phyloP scores from a whole-genome alignment of 2,329 filamentous ascomycete species.

The Lasiodiplodia sp. region DNA sequence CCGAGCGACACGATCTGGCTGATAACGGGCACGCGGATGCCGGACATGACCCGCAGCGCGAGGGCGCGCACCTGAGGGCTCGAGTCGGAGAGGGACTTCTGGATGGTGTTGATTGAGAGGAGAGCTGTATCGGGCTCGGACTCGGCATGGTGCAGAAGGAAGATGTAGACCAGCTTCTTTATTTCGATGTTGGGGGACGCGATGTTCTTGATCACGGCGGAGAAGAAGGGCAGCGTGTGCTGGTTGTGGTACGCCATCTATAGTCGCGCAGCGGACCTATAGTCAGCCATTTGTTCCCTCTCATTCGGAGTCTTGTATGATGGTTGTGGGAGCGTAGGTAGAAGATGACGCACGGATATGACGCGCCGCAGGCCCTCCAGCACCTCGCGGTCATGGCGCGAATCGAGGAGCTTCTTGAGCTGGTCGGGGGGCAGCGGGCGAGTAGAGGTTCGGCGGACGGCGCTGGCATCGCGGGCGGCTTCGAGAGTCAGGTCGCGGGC shows the following conservation, averaged over 20 bases:
- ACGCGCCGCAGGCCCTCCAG: slow-evolving; percentile 90
- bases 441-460: slow-evolving; percentile 61
- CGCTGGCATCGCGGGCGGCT: slow-evolving; percentile 86
- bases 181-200: slow-evolving; percentile 93
- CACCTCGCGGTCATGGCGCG: slow-evolving; percentile 89
- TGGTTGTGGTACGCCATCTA: slow-evolving; percentile 96
- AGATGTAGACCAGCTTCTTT: slow-evolving; percentile 98
- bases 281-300: background rate
- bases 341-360: slow-evolving; percentile 70
- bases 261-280: background rate
- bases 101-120: slow-evolving; percentile 97
- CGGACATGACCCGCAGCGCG: slow-evolving; percentile 94
- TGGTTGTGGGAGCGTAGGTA: slow-evolving; percentile 16
- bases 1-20: slow-evolving; percentile 96
- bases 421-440: slow-evolving; percentile 78
- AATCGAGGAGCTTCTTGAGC: slow-evolving; percentile 94
- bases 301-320: background rate
- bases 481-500: slow-evolving; percentile 97
- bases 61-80: slow-evolving; percentile 91
- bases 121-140: slow-evolving; percentile 94
- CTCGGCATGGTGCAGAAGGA: slow-evolving; percentile 95
- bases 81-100: slow-evolving; percentile 92
- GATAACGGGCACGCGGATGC: slow-evolving; percentile 95
- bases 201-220: slow-evolving; percentile 97
- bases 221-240: slow-evolving; percentile 91